Evolutionary conservation across 345 rosid species (phyloP).

Genomic region (Citropsis articulata): DNA sequence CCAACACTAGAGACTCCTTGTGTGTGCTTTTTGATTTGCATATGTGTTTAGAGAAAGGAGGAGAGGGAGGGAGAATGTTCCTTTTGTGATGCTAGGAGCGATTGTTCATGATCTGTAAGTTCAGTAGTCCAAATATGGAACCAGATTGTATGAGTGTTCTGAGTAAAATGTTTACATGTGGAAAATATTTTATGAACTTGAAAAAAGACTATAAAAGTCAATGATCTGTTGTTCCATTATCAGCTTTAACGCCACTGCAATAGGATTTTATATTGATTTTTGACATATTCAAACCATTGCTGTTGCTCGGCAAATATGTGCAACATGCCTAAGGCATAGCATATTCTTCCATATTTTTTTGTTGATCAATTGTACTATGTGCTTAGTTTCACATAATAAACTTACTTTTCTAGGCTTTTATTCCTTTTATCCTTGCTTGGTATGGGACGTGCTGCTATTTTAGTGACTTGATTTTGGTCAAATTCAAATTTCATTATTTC

Average conservation of each 20-base stretch:
- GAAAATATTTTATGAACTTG: not conserved
- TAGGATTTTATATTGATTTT: not conserved
- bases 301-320: not conserved
- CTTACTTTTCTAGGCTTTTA: not conserved
- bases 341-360: not conserved
- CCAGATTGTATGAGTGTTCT: not conserved
- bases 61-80: not conserved
- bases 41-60: not conserved
- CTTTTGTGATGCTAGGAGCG: not conserved
- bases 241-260: not conserved
- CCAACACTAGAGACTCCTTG: too few relatives aligned
- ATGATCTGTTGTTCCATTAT: not conserved
- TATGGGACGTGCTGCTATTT: not conserved
- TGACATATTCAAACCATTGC: not conserved
- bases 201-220: not conserved
- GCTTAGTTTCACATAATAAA: not conserved
- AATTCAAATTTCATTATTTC: conserved; percentile 25
- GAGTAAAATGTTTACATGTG: not conserved
- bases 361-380: not conserved
- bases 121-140: not conserved
- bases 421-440: conserved; percentile 1
- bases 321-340: not conserved
- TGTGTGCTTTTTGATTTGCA: not conserved
- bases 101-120: not conserved
- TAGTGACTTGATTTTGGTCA: not conserved